Conservation (phyloP, 441 rosid genomes). For the Brassica balearica region DNA sequence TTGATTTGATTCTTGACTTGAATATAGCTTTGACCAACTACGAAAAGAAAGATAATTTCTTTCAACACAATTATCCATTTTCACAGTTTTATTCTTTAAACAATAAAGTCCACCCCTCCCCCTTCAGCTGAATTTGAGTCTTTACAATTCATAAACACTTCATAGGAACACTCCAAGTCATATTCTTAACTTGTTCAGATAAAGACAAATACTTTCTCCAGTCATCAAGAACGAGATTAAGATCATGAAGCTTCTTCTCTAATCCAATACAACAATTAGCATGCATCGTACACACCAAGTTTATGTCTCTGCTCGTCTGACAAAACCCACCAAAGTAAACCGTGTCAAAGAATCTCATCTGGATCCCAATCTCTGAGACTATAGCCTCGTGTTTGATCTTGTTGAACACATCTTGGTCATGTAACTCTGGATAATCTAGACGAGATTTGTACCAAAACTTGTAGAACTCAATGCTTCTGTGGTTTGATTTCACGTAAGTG, state of each 20-base stretch:
- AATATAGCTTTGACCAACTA: neutral
- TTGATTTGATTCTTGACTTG: neutral
- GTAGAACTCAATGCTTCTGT: slow-evolving; percentile 78
- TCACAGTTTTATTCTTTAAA: neutral
- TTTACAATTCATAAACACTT: slow-evolving; percentile 30
- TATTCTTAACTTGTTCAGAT: slow-evolving; percentile 43
- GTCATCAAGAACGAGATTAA: slow-evolving; percentile 78
- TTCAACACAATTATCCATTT: neutral
- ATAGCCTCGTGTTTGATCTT: slow-evolving; percentile 61
- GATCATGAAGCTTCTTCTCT: slow-evolving; percentile 74
- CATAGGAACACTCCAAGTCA: slow-evolving; percentile 74
- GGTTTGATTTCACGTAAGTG: slow-evolving; percentile 75
- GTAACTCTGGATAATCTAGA: slow-evolving; percentile 60
- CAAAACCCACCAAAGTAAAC: slow-evolving; percentile 88
- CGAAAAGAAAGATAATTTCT: neutral
- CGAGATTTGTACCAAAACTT: slow-evolving; percentile 84
- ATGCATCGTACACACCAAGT: slow-evolving; percentile 89
- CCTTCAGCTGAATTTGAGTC: neutral
- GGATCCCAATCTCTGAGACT: slow-evolving; percentile 62
- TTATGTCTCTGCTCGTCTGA: slow-evolving; percentile 83
- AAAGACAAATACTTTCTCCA: slow-evolving; percentile 70
- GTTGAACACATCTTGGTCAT: slow-evolving; percentile 89
- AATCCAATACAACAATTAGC: slow-evolving; percentile 88
- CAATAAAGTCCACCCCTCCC: neutral
- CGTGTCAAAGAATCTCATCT: slow-evolving; percentile 79